Percentiles rank a stretch among this genome's conserved stretches.
phyloP scores from a whole-genome alignment of 2,329 filamentous ascomycete genomes.

The Talaromyces sp. region DNA sequence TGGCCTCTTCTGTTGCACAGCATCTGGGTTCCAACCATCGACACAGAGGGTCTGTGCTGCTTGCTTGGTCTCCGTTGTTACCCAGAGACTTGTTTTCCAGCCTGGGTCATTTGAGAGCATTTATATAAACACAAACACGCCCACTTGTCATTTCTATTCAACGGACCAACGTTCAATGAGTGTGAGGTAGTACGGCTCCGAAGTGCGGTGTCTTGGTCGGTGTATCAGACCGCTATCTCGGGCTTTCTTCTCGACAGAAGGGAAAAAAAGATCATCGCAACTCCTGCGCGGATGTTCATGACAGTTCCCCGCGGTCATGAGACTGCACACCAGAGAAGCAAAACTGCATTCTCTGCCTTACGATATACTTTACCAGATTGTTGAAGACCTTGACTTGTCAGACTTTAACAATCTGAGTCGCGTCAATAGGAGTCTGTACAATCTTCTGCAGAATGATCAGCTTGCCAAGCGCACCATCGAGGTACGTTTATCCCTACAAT shows the following conservation, averaged over 20 bases:
- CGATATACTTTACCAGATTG: conserved; percentile 60
- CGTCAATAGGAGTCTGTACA: conserved; percentile 49
- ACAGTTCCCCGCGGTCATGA: conserved; percentile 18
- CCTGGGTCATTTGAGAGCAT: no score
- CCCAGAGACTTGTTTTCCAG: neutral
- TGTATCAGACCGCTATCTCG: neutral
- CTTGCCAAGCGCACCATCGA: conserved; percentile 56
- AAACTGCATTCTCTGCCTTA: conserved; percentile 51
- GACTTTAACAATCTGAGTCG: conserved; percentile 55
- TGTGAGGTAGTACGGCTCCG: neutral
- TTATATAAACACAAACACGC: neutral
- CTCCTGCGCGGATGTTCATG: neutral
- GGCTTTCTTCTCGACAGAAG: neutral
- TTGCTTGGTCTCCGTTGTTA: neutral
- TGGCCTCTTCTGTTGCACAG: neutral
- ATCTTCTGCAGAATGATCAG: conserved; percentile 49
- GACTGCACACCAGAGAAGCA: conserved; percentile 16
- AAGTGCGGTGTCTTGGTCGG: neutral
- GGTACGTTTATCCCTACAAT: conserved; percentile 39
- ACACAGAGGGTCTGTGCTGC: neutral
- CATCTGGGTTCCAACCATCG: neutral
- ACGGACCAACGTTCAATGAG: neutral
- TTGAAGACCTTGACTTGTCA: conserved; percentile 50
- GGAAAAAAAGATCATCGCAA: neutral
- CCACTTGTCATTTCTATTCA: neutral